Percentiles rank a stretch among this genome's conserved stretches.
phyloP scores from a whole-genome alignment of 768 basidiomycete genomes.

The Amanita exitialis region DNA sequence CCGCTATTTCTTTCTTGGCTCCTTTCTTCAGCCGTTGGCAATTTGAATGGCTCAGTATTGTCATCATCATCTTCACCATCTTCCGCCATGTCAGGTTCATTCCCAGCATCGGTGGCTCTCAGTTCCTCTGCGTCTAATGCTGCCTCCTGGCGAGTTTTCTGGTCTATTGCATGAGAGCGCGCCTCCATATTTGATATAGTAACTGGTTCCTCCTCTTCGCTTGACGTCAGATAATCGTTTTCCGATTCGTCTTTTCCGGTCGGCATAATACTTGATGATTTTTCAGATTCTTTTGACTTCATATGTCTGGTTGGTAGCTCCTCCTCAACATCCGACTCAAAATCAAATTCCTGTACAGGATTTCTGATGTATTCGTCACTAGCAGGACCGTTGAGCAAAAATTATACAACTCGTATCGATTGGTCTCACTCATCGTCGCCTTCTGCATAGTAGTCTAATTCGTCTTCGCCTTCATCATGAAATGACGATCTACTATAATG shows the following conservation, averaged over 20 bases:
- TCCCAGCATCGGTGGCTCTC: conserved; percentile 37
- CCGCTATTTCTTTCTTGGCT: conserved; percentile 63
- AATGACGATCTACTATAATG: conserved; percentile 29
- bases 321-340: conserved; percentile 50
- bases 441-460: conserved; percentile 40
- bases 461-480: conserved; percentile 29
- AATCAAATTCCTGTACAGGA: conserved; percentile 49
- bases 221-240: conserved; percentile 31
- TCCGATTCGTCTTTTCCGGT: conserved; percentile 31
- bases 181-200: conserved; percentile 80
- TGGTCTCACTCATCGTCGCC: conserved; percentile 33
- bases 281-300: conserved; percentile 50
- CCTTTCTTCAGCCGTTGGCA: conserved; percentile 64
- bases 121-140: conserved; percentile 60
- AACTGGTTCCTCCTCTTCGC: conserved; percentile 37
- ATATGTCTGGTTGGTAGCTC: conserved; percentile 29
- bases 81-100: conserved; percentile 26
- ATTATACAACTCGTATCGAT: not conserved
- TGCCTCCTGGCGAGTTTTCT: conserved; percentile 53
- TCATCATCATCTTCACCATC: conserved; percentile 32
- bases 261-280: conserved; percentile 38
- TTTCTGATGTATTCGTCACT: conserved; percentile 45
- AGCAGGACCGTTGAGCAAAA: not conserved
- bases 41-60: conserved; percentile 42
- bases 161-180: conserved; percentile 70